A percentile compares a stretch with the other conserved stretches of the same genome.
Conservation (phyloP, 1,284 basidiomycete species). For the Trichosporon ovoides region DNA sequence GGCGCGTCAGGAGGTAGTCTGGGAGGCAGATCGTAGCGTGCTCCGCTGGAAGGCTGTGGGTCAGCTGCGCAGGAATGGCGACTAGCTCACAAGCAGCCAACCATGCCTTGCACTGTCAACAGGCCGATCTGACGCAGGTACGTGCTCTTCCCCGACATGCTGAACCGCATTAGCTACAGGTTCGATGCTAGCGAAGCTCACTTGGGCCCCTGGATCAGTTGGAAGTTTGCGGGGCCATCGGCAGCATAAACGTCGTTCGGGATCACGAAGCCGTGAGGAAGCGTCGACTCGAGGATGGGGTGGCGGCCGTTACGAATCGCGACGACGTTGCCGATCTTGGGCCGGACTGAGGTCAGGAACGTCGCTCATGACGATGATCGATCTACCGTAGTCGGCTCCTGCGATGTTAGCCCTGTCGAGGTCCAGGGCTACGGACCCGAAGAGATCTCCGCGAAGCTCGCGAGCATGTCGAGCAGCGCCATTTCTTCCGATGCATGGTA, state of each 20-base stretch:
- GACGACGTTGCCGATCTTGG: conserved; percentile 76
- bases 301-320: conserved; percentile 81
- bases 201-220: conserved; percentile 85
- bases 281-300: conserved; percentile 72
- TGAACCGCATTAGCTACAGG: conserved; percentile 45
- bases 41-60: conserved; percentile 66
- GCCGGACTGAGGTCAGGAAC: conserved; percentile 61
- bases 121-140: conserved; percentile 82
- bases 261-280: conserved; percentile 63
- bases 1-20: conserved; percentile 73
- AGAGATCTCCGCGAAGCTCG: conserved; percentile 67
- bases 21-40: conserved; percentile 80
- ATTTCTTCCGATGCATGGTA: conserved; percentile 82
- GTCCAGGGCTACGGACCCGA: conserved; percentile 55
- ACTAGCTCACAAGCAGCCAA: conserved; percentile 63
- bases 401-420: not conserved
- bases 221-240: conserved; percentile 72
- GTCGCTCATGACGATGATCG: too few species aligned
- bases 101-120: conserved; percentile 76
- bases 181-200: conserved; percentile 48
- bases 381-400: conserved; percentile 9
- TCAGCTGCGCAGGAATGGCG: not conserved
- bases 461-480: conserved; percentile 70
- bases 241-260: conserved; percentile 68
- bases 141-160: conserved; percentile 90